Evolutionary conservation across 345 rosid genomes (phyloP).

Genomic region (Gossypium herbaceum): DNA sequence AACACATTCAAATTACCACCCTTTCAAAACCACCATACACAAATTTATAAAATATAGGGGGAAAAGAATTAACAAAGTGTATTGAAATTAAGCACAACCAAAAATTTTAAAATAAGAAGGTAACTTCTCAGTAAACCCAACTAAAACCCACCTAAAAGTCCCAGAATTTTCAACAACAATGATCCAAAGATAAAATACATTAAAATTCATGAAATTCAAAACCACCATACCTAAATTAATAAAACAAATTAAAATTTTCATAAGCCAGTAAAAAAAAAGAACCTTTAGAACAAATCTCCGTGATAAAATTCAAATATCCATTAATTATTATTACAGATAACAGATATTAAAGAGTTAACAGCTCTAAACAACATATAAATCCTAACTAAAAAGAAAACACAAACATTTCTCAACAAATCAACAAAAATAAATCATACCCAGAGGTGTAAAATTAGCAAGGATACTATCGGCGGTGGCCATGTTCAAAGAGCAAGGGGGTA

Average conservation of each 20-base stretch:
- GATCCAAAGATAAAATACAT: slow-evolving; percentile 3
- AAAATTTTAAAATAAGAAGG: background rate
- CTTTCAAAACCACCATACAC: background rate
- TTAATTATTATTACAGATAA: background rate
- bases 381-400: background rate
- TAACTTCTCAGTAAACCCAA: background rate
- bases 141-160: slow-evolving; percentile 4
- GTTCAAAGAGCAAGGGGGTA: slow-evolving; percentile 11
- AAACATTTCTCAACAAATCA: slow-evolving; percentile 1
- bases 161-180: background rate
- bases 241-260: background rate
- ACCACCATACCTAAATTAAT: background rate
- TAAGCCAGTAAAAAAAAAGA: background rate
- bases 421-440: slow-evolving; percentile 33
- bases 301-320: slow-evolving; percentile 1
- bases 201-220: background rate
- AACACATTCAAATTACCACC: background rate
- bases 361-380: background rate
- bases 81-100: background rate
- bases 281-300: background rate
- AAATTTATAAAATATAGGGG: background rate
- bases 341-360: background rate
- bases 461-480: slow-evolving; percentile 61
- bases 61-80: background rate
- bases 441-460: slow-evolving; percentile 39